Percentiles rank a stretch among this genome's conserved stretches.
Conservation (phyloP, 768 basidiomycete genomes). For the Pseudohyphozyma bogoriensis region DNA sequence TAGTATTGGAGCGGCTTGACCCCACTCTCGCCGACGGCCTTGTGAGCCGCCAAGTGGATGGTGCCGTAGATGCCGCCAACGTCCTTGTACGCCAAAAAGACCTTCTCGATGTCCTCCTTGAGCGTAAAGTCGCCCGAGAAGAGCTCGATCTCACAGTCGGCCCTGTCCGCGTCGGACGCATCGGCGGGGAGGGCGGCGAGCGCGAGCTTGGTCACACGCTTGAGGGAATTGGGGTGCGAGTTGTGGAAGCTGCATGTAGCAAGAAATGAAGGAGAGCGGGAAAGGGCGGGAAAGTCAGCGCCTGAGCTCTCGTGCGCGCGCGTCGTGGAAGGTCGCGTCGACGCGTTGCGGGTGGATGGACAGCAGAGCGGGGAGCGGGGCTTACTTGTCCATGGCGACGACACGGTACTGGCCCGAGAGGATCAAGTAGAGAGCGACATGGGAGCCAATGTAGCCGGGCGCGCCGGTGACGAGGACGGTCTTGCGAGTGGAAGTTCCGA, state of each 20-base stretch:
- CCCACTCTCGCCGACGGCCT: constrained; percentile 93
- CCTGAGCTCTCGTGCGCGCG: too few relatives aligned
- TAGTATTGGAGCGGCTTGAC: constrained; percentile 91
- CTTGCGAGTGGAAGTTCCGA: constrained; percentile 19
- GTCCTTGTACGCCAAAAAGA: constrained; percentile 68
- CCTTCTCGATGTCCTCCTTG: constrained; percentile 56
- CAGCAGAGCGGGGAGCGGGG: background rate
- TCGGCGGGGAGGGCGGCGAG: constrained; percentile 57
- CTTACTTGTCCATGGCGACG: constrained; percentile 63
- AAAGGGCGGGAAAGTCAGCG: background rate
- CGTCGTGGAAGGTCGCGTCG: background rate
- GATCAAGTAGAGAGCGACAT: constrained; percentile 77
- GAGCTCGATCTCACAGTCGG: constrained; percentile 62
- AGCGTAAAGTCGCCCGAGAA: constrained; percentile 64
- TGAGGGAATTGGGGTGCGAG: constrained; percentile 64
- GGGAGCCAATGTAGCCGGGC: constrained; percentile 88
- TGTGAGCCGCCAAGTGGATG: constrained; percentile 90
- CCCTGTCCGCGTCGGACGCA: constrained; percentile 57
- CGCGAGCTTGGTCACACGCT: constrained; percentile 70
- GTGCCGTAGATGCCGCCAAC: constrained; percentile 94
- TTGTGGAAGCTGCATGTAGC: constrained; percentile 71
- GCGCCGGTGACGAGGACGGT: constrained; percentile 60
- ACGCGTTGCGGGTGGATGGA: too few relatives aligned
- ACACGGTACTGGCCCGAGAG: constrained; percentile 83
- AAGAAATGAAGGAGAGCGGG: background rate